Evolutionary conservation across 2,329 filamentous ascomycete genomes (phyloP).

Genomic region (Hypoxylon sp.): DNA sequence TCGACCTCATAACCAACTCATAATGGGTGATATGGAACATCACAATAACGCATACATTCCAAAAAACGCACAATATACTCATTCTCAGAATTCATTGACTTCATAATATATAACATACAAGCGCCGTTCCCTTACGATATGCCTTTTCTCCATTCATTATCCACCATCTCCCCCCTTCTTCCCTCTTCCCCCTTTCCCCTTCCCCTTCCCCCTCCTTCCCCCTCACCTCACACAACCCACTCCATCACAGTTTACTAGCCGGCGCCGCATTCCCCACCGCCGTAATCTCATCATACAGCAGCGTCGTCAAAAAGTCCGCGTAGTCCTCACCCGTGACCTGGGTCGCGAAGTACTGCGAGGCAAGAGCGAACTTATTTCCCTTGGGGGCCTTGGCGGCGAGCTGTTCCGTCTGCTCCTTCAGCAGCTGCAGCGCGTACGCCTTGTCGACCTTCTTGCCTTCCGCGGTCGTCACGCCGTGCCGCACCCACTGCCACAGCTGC

Average conservation of each 20-base stretch:
- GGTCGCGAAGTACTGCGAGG: constrained; percentile 90
- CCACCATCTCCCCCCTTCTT: neutral
- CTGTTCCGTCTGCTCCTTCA: constrained; percentile 86
- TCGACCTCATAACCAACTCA: too few species aligned
- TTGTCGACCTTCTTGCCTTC: constrained; percentile 96
- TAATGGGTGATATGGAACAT: too few species aligned
- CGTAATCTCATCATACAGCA: constrained; percentile 57
- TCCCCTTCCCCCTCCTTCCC: neutral
- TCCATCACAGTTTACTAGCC: constrained; percentile 53
- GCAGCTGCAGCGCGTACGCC: constrained; percentile 86
- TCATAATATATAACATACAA: constrained; percentile 36
- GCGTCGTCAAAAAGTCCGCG: constrained; percentile 89
- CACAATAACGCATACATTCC: too few species aligned
- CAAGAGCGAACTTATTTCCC: constrained; percentile 92
- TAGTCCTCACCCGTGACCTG: constrained; percentile 99
- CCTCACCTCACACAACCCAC: neutral
- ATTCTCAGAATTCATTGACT: constrained; percentile 26
- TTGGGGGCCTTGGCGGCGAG: constrained; percentile 81
- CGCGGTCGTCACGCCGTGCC: constrained; percentile 78
- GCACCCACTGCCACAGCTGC: constrained; percentile 97
- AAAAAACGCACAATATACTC: constrained; percentile 7
- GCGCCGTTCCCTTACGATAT: constrained; percentile 17
- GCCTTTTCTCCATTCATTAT: constrained; percentile 1
- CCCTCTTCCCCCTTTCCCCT: neutral
- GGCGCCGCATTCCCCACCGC: constrained; percentile 52